Evolutionary conservation across 2,329 filamentous ascomycete species (phyloP), one percentile per base, ranked within the genome.

Genomic region (Colletotrichum scovillei): DNA sequence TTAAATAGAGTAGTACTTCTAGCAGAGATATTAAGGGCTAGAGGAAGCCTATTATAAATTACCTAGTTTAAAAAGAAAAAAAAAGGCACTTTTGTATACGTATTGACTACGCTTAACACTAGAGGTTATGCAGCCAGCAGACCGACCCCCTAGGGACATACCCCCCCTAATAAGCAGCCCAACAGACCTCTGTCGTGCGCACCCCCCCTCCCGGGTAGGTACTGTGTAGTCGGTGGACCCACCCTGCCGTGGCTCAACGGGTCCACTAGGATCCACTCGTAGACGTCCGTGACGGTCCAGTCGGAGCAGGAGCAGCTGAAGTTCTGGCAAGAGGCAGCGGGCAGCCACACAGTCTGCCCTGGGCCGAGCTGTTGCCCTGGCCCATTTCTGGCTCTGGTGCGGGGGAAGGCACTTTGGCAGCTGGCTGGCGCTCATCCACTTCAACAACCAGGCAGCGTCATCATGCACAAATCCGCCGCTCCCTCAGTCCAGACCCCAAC

Each of bases 391-490:
- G 67, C 60, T 63, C 32, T 46, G 63, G n/a, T 73, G 71, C 67
- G 71, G 71, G 70, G 71, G 55, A 73, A 5, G 6, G 56, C 49
- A 65, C 38, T 35, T 35, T 35, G 32, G 32, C 32, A 35, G 32
- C 32, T 35, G 32, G 32, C 32, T 35, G 32, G 32, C 32, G 9
- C 11, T 35, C 38, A 42, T 6, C 16, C 42, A 49, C 42, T 49
- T 71, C 60, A 56, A 65, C 52, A 62, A 72, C 63, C 69, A 72
- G 69, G 69, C 69, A 72, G 71, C 71, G 71, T 73, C 71, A 73
- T 73, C 71, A 73, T 73, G 71, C 67, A 73, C 71, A 73, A 66
- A 53, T 22, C 56, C 24, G 22, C 64, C 55, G 42, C 56, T 46
- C 64, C 52, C 26, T 52, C 67, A 69, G 59, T 55, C 38, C 69